Conservation (phyloP, 768 basidiomycete species). For the Arthromyces matolae region DNA sequence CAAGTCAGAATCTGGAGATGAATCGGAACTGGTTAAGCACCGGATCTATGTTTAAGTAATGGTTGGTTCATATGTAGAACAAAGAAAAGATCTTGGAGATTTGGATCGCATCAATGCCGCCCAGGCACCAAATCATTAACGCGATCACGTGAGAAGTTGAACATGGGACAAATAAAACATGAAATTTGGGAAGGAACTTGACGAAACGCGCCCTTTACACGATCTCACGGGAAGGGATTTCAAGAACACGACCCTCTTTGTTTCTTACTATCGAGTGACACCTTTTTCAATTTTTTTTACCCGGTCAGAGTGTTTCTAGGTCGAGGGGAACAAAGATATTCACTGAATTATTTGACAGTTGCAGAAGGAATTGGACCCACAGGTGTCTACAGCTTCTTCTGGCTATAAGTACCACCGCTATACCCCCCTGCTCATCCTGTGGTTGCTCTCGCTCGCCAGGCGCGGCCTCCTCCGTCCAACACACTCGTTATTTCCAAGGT, state of each 20-base stretch:
- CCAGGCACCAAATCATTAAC: slow-evolving; percentile 31
- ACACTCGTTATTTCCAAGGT: slow-evolving; percentile 60
- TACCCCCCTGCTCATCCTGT: slow-evolving; percentile 14
- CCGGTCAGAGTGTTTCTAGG: slow-evolving; percentile 13
- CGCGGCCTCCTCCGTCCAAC: slow-evolving; percentile 69
- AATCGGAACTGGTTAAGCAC: too few species aligned
- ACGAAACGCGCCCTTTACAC: slow-evolving; percentile 25
- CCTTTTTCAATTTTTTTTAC: slow-evolving; percentile 22
- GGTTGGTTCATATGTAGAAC: neutral
- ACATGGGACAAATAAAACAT: slow-evolving; percentile 43
- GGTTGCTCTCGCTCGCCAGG: slow-evolving; percentile 36
- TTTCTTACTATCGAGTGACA: slow-evolving; percentile 22
- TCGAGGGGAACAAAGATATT: slow-evolving; percentile 10
- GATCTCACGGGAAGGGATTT: slow-evolving; percentile 18
- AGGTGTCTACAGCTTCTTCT: slow-evolving; percentile 41
- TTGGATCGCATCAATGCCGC: slow-evolving; percentile 1
- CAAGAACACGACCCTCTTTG: slow-evolving; percentile 9
- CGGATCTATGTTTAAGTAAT: too few species aligned
- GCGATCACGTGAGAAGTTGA: slow-evolving; percentile 51
- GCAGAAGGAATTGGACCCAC: slow-evolving; percentile 46
- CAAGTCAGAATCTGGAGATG: neutral
- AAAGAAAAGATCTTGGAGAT: slow-evolving; percentile 3
- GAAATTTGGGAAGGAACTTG: slow-evolving; percentile 26
- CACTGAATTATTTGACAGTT: slow-evolving; percentile 32
- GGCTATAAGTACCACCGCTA: slow-evolving; percentile 3